phyloP scores from a whole-genome alignment of 768 basidiomycete species.

The Nidula microcarpa region DNA sequence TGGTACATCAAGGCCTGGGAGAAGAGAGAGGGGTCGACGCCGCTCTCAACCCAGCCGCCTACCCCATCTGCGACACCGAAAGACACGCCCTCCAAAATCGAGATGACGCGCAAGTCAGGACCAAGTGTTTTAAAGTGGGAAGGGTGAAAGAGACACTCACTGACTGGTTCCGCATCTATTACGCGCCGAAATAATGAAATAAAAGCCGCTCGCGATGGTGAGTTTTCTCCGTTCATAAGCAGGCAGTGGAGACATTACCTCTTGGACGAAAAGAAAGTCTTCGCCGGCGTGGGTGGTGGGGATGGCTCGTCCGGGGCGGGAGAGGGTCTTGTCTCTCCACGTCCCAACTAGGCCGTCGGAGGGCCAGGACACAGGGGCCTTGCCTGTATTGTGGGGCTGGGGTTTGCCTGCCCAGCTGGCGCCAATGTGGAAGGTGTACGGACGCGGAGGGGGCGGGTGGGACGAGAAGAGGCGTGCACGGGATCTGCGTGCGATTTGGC shows the following conservation, averaged over 20 bases:
- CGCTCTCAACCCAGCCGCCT: conserved; percentile 84
- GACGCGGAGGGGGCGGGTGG: conserved; percentile 17
- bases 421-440: conserved; percentile 75
- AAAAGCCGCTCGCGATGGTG: background rate
- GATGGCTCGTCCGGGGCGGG: conserved; percentile 33
- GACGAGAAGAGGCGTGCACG: conserved; percentile 2
- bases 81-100: conserved; percentile 57
- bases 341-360: conserved; percentile 52
- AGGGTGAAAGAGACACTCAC: conserved; percentile 42
- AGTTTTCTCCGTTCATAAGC: no score
- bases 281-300: conserved; percentile 39
- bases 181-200: conserved; percentile 4
- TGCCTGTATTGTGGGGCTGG: conserved; percentile 25
- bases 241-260: conserved; percentile 33
- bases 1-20: conserved; percentile 91
- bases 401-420: conserved; percentile 80
- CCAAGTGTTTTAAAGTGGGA: conserved; percentile 9
- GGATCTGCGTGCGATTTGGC: conserved; percentile 1
- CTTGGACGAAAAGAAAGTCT: conserved; percentile 59
- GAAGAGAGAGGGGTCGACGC: conserved; percentile 86
- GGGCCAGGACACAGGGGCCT: conserved; percentile 45
- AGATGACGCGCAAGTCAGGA: conserved; percentile 15
- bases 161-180: conserved; percentile 74
- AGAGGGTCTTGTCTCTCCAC: conserved; percentile 69
- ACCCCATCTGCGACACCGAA: conserved; percentile 92